Conservation (phyloP, 306 rosid genomes). For the Lathyrus tuberosus region DNA sequence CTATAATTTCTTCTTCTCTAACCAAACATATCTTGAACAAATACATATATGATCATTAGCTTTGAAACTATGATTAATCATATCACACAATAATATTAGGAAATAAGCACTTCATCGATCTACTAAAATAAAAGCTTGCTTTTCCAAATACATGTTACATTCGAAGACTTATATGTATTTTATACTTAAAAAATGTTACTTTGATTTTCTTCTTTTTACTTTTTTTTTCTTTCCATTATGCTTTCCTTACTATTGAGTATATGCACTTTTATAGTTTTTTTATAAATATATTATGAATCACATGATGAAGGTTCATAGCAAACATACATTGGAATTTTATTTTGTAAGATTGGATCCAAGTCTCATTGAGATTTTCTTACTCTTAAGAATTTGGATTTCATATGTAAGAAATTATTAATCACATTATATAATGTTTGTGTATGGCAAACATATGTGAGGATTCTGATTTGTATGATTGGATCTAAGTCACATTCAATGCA, state of each 20-base stretch:
- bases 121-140: conserved; percentile 22
- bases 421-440: conserved; percentile 6
- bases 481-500: conserved; percentile 43
- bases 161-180: background rate
- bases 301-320: background rate
- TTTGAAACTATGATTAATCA: background rate
- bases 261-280: conserved; percentile 7
- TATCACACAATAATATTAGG: background rate
- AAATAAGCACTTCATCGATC: conserved; percentile 30
- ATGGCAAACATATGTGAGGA: conserved; percentile 11
- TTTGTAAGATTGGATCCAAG: background rate
- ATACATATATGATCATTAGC: too few species aligned
- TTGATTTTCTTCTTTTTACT: conserved; percentile 26
- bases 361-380: conserved; percentile 35
- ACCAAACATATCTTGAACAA: conserved; percentile 13
- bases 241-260: conserved; percentile 29
- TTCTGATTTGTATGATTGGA: conserved; percentile 39
- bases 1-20: conserved; percentile 30
- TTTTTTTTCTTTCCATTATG: background rate
- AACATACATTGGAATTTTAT: too few species aligned
- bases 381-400: conserved; percentile 8
- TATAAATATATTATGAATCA: conserved; percentile 25
- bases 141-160: conserved; percentile 7
- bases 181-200: background rate
- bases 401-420: conserved; percentile 8